Conservation (phyloP, 805 yeast genomes). For the Saccharomycopsis sp. region DNA sequence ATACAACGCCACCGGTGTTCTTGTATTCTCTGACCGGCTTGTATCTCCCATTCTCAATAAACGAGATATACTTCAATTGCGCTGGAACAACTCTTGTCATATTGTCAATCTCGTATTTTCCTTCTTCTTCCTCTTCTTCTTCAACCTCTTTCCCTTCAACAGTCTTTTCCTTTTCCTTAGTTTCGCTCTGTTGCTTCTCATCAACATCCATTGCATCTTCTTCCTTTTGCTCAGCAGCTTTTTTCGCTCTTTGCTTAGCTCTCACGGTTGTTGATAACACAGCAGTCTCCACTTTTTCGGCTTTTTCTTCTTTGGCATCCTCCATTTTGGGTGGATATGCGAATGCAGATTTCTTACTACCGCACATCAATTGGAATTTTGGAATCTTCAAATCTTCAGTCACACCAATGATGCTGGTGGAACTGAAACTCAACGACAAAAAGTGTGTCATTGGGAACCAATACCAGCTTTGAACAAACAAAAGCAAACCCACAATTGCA, state of each 20-base stretch:
- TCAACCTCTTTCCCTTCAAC: slow-evolving; percentile 23
- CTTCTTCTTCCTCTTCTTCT: slow-evolving; percentile 28
- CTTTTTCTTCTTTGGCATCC: slow-evolving; percentile 68
- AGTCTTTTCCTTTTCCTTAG: slow-evolving; percentile 25
- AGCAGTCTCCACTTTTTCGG: slow-evolving; percentile 86
- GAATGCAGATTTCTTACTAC: slow-evolving; percentile 69
- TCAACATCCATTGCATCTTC: slow-evolving; percentile 41
- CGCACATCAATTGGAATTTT: slow-evolving; percentile 70
- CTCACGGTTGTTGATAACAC: slow-evolving; percentile 88
- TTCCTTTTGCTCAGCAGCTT: slow-evolving; percentile 43
- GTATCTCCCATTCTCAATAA: slow-evolving; percentile 65
- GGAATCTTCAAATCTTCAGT: slow-evolving; percentile 82
- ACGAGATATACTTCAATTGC: slow-evolving; percentile 76
- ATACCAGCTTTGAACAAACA: slow-evolving; percentile 93
- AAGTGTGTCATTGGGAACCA: slow-evolving; percentile 98
- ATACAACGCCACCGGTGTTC: slow-evolving; percentile 55
- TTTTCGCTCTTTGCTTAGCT: slow-evolving; percentile 88
- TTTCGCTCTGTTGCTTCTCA: slow-evolving; percentile 26
- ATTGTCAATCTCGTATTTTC: slow-evolving; percentile 64
- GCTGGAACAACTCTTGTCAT: slow-evolving; percentile 84
- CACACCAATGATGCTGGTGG: slow-evolving; percentile 85
- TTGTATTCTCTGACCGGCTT: slow-evolving; percentile 73
- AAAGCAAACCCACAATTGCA: slow-evolving; percentile 84
- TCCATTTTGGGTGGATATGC: slow-evolving; percentile 86
- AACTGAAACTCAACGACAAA: slow-evolving; percentile 81